Evolutionary conservation across 2,329 filamentous ascomycete species (phyloP).

Genomic region (Tympanopsis confertula): DNA sequence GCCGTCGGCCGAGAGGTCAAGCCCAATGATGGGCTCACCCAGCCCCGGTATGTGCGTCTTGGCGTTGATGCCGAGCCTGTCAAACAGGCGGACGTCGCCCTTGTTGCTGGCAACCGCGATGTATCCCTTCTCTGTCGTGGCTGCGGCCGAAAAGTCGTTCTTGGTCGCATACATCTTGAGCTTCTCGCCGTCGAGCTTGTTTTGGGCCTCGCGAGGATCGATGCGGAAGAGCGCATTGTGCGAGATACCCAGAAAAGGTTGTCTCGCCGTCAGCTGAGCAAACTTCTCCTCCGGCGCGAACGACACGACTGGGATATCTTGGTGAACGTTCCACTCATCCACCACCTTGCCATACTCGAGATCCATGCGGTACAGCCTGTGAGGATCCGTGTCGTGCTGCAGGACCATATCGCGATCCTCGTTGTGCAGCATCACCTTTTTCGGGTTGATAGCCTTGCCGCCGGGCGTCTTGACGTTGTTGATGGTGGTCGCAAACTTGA

Average conservation of each 20-base stretch:
- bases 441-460: constrained; percentile 81
- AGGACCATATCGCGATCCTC: constrained; percentile 84
- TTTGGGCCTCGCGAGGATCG: constrained; percentile 78
- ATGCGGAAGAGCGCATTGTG: constrained; percentile 87
- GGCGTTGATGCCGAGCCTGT: constrained; percentile 88
- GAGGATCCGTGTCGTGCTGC: constrained; percentile 72
- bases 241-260: constrained; percentile 88
- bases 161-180: constrained; percentile 95
- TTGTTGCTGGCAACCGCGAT: constrained; percentile 96
- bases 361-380: constrained; percentile 93
- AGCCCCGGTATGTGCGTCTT: constrained; percentile 95
- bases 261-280: constrained; percentile 87
- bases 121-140: constrained; percentile 92
- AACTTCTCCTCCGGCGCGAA: constrained; percentile 98
- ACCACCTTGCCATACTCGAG: constrained; percentile 95
- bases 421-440: constrained; percentile 91
- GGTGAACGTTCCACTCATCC: constrained; percentile 96
- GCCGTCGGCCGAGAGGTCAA: constrained; percentile 91
- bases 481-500: constrained; percentile 95
- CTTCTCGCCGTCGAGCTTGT: constrained; percentile 84
- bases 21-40: constrained; percentile 84
- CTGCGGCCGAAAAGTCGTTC: constrained; percentile 90
- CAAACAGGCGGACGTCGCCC: constrained; percentile 92
- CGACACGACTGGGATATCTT: constrained; percentile 82
- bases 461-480: constrained; percentile 84